Percentiles rank a stretch among this genome's conserved stretches.
phyloP scores from a whole-genome alignment of 2,329 filamentous ascomycete species.

The Clonostachys rhizophaga region DNA sequence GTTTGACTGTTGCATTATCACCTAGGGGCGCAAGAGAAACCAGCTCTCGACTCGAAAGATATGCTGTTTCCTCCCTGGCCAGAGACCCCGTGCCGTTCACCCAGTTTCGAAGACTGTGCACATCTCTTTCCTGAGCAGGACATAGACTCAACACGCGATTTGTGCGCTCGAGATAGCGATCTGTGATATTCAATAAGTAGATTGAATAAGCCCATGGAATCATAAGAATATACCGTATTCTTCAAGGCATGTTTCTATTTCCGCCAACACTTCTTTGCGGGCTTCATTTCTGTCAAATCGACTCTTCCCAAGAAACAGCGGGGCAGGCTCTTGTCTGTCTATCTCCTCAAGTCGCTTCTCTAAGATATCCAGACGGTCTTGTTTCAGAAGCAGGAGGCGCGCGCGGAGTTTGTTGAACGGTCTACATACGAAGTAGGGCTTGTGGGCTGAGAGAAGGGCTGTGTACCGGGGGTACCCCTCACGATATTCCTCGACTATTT shows the following conservation, averaged over 20 bases:
- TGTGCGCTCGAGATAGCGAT: not conserved
- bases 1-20: not conserved
- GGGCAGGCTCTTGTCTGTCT: not conserved
- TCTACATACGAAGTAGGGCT: not conserved
- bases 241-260: not conserved
- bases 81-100: not conserved
- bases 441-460: not conserved
- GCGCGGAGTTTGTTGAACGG: not conserved
- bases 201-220: not conserved
- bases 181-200: not conserved
- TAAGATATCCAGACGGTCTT: not conserved
- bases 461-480: not conserved
- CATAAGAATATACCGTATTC: not conserved
- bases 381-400: not conserved
- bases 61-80: not conserved
- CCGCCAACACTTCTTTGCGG: not conserved
- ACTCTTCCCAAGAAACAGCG: not conserved
- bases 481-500: not conserved
- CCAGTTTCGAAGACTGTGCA: not conserved
- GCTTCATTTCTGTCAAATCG: not conserved
- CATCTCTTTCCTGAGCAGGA: not conserved
- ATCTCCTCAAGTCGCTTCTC: not conserved
- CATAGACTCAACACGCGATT: not conserved
- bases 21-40: not conserved
- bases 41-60: not conserved